Evolutionary conservation across 306 rosid species (phyloP).

Genomic region (Cajanus cajan): DNA sequence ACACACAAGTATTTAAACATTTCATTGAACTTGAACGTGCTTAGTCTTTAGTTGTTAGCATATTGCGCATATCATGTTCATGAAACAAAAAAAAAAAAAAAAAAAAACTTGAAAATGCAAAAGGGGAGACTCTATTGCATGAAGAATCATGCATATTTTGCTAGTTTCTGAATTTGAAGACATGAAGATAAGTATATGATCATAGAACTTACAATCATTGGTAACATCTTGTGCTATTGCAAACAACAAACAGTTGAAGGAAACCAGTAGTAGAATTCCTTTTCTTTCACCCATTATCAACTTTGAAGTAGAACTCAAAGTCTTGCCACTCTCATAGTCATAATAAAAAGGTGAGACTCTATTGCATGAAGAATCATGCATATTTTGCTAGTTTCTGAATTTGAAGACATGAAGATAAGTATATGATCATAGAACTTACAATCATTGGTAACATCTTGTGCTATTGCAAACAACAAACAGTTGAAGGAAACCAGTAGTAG

Average conservation of each 20-base stretch:
- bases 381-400: not conserved
- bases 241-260: not conserved
- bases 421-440: not conserved
- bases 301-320: not conserved
- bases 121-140: not conserved
- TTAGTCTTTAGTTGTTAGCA: too few species aligned
- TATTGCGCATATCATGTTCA: too few species aligned
- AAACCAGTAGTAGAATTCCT: not conserved
- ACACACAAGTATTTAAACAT: not conserved
- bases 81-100: too few species aligned
- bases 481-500: not conserved
- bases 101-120: not conserved
- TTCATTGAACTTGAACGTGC: not conserved
- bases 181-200: not conserved
- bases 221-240: constrained; percentile 6
- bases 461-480: not conserved
- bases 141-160: not conserved
- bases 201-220: not conserved
- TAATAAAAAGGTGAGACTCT: too few species aligned
- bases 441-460: constrained; percentile 5
- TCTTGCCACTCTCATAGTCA: not conserved
- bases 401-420: not conserved
- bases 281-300: constrained; percentile 9
- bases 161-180: not conserved
- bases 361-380: not conserved